Base-by-base conservation (phyloP, 306 rosid genomes). In the Echinosophora koreensis region DNA sequence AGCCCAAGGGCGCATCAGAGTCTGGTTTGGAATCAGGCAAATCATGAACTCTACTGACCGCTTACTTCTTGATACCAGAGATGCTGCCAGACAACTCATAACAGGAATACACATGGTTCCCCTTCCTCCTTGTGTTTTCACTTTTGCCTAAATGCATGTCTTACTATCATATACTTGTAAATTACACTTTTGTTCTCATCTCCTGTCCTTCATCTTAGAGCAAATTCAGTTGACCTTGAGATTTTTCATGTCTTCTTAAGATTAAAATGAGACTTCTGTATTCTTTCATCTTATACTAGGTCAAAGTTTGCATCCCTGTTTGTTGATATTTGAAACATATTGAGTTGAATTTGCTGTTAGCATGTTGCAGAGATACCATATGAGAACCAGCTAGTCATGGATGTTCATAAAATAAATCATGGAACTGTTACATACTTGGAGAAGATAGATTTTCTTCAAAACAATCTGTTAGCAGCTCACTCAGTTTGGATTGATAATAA, bases 291-390 rank as follows among this genome's bases (percentile, higher is more conserved):
- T 4, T 77, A 44, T 27, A 46, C 39, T 57, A 7, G 60, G 44
- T 72, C 55, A 9, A 32, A 44, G 14, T 44, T 32, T 76, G 42
- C 66, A 1, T 55, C 51, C 58, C 34, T 61, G 54, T 14, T 30
- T 71, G 10, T n/a, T 47, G 34, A 27, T 70, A 16, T 66, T 42
- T 68, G 65, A 49, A 51, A 57, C 58, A 46, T 16, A 77, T 14
- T 63, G 51, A 57, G 68, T 66, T 83, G 6, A 76, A 58, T 46
- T 69, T 77, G 67, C 67, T 66, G 61, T 80, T 83, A 93, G 97
- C 98, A 93, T 60, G 92, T 93, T 83, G 92, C 97, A 73, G 98
- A 91, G 90, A 91, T 93, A 81, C 87, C 97, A 0, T 93, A 87
- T 72, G 98, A 91, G 85, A 93, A 93, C 77, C 85, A 87, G 66